Percentiles rank a stretch among this genome's conserved stretches.
These are phyloP conservation scores for Theobroma grandiflorum DNA, from an alignment of 441 rosid species.

Conservation along the genomic window DNA sequence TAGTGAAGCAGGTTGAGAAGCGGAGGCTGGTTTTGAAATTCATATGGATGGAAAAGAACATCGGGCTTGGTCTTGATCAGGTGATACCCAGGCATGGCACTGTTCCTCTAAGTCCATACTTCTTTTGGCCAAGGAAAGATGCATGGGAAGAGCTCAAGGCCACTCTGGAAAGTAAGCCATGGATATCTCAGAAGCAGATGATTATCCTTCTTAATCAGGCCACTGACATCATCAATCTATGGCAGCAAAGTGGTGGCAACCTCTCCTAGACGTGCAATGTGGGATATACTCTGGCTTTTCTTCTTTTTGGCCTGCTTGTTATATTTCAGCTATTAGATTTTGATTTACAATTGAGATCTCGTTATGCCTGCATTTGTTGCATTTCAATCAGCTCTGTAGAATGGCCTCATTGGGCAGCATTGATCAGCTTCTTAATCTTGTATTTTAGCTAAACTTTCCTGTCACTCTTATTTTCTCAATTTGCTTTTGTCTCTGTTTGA, in stretches of 20 bases:
- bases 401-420: not conserved
- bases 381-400: not conserved
- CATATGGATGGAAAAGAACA: conserved; percentile 99
- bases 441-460: no score
- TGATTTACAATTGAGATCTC: not conserved
- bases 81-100: conserved; percentile 85
- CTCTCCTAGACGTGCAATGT: conserved; percentile 38
- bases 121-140: conserved; percentile 95
- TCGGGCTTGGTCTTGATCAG: conserved; percentile 87
- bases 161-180: conserved; percentile 83
- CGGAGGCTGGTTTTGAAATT: conserved; percentile 86
- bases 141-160: conserved; percentile 99
- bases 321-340: not conserved
- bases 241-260: conserved; percentile 97
- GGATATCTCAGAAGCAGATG: conserved; percentile 96
- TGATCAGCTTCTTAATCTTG: not conserved
- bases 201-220: conserved; percentile 95
- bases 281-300: not conserved
- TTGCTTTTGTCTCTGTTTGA: no score
- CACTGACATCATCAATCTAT: conserved; percentile 91
- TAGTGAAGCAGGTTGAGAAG: conserved; percentile 64
- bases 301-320: not conserved
- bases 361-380: not conserved
- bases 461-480: no score
- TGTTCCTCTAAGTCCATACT: conserved; percentile 86